Base-by-base conservation (phyloP, 2,329 filamentous ascomycete species). In the Atkinsonella texensis region DNA sequence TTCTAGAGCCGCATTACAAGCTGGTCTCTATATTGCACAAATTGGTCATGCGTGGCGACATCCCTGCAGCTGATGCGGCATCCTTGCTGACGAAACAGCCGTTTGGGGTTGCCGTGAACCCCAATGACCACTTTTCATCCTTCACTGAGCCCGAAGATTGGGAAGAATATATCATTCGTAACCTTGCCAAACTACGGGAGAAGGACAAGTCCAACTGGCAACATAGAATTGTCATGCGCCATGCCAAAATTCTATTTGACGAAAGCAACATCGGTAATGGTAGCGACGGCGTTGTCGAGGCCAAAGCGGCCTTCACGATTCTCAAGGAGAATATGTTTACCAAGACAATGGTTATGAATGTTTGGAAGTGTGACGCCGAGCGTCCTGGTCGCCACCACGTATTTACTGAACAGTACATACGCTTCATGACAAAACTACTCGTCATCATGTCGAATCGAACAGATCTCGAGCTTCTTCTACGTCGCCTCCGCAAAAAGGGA, bases 161-260 rank as follows among this genome's bases (percentile, higher is more conserved):
- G 78, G 74, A 80, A 46, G 68, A 70, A 35, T 79, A 76, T 48
- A 67, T 81, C 6, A 74, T 80, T 40, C 70, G 70, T 46, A 76
- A 70, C 45, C 61, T 82, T 41, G 68, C 68, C 8, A 72, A 72
- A 50, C 63, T 82, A 10, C 74, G 75, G 12, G 79, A 81, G 47
- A 89, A 89, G 54, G 90, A 96, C 68, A 94, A 95, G 71, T 86
- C 87, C 0, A 91, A 93, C 60, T 96, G 90, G 90, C 90, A 96
- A 62, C 90, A 96, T 65, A 85, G 90, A 18, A 89, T 96, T 70
- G 87, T 89, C 50, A 83, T 85, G 62, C 82, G 89, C 23, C 83
- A 87, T 60, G 74, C 79, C 1, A 70, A 69, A 35, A 77, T 83
- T 18, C 59, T 81, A 8, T 80, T 77, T 50, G 70, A 73, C 49